phyloP scores from a whole-genome alignment of 2,329 filamentous ascomycete species.

The Phaeosphaeriaceae sp. region DNA sequence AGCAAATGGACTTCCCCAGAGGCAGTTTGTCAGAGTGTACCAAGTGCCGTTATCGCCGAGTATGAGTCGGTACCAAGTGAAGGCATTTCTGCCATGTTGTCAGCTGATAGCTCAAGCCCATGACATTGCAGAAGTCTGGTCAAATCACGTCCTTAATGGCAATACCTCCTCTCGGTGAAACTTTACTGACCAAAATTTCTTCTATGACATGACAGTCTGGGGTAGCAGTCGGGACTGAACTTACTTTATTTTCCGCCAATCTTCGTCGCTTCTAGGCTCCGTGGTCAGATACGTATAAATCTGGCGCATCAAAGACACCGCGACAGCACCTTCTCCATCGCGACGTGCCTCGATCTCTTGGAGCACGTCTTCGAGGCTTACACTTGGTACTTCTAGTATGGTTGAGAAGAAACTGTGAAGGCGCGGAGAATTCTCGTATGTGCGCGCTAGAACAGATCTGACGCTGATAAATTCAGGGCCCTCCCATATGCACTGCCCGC shows the following conservation, averaged over 20 bases:
- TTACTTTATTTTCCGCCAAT: constrained; percentile 8
- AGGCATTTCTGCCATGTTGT: too few relatives aligned
- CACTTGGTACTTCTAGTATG: constrained; percentile 4
- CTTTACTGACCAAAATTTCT: too few relatives aligned
- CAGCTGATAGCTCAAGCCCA: too few relatives aligned
- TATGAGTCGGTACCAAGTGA: constrained; percentile 7
- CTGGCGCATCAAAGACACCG: neutral
- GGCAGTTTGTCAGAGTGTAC: constrained; percentile 15
- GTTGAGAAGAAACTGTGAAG: constrained; percentile 4
- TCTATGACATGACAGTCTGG: too few relatives aligned
- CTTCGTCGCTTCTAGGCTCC: constrained; percentile 2
- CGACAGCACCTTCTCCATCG: neutral
- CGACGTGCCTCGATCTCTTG: constrained; percentile 2
- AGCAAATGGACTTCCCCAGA: constrained; percentile 21
- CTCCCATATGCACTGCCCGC: constrained; percentile 11
- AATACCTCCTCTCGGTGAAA: too few relatives aligned
- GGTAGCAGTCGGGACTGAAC: too few relatives aligned
- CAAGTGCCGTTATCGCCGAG: constrained; percentile 10
- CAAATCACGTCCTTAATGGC: too few relatives aligned
- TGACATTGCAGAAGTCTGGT: too few relatives aligned
- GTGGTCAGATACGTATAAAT: constrained; percentile 6
- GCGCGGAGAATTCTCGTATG: neutral
- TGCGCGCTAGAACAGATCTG: neutral
- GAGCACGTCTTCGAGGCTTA: neutral
- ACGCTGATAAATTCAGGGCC: constrained; percentile 12